These are phyloP conservation scores for Leucosporidium creatinivorum DNA, from an alignment of 768 basidiomycete genomes.

Conservation along the genomic window DNA sequence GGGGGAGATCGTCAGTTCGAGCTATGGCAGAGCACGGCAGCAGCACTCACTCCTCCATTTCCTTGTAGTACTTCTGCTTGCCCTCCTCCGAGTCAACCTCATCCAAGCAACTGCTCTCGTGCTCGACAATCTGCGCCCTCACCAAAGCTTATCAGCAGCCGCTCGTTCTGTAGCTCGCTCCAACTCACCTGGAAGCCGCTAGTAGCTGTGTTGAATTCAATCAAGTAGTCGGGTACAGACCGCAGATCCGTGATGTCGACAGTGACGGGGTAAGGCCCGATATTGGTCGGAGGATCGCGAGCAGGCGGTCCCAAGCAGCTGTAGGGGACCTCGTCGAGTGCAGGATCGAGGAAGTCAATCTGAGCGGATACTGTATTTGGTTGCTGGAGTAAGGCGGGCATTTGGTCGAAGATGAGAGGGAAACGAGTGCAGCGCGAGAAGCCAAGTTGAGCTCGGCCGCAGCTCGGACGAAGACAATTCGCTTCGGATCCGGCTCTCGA, in stretches of 20 bases:
- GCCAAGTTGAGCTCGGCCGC: too few relatives aligned
- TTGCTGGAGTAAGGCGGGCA: too few relatives aligned
- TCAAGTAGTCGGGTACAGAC: not conserved
- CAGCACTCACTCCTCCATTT: constrained; percentile 2
- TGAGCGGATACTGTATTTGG: constrained; percentile 2
- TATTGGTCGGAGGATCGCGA: not conserved
- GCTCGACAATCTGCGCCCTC: constrained; percentile 1
- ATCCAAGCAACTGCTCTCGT: not conserved
- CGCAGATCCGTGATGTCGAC: constrained; percentile 3
- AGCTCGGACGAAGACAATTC: too few relatives aligned
- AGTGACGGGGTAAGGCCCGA: constrained; percentile 1
- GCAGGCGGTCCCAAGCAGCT: constrained; percentile 1
- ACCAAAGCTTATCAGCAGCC: not conserved
- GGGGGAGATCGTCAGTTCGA: not conserved
- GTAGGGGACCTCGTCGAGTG: constrained; percentile 16
- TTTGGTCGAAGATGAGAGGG: too few relatives aligned
- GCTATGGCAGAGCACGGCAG: not conserved
- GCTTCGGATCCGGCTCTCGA: too few relatives aligned
- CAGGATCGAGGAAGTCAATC: constrained; percentile 18
- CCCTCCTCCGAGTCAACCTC: constrained; percentile 1
- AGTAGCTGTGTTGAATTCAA: not conserved
- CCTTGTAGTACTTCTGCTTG: constrained; percentile 1
- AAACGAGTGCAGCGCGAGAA: too few relatives aligned
- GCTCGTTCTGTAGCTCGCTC: not conserved
- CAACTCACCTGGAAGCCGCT: constrained; percentile 4